Base-by-base conservation (phyloP, 1,139 yeast species). In the Ogataea hybrid region DNA sequence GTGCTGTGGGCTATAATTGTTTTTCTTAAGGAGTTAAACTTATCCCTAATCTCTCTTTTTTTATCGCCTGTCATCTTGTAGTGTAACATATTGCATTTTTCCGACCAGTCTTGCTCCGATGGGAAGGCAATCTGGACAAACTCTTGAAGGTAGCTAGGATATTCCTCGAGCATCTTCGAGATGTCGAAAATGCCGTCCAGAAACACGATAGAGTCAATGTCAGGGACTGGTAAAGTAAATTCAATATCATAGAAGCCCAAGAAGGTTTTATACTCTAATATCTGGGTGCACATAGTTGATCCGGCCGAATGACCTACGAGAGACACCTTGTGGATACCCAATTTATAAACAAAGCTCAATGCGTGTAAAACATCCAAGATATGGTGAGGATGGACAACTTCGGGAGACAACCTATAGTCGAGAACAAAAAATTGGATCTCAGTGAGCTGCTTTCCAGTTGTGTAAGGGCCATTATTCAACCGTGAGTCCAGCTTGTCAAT, bases 261-360 rank as follows among this genome's bases (percentile, higher is more conserved):
- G 5, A 52, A 43, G 1, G 22, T 14, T 15, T 44, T 42, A 41
- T 51, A 59, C 43, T 68, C 66, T 17, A 80, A 50, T 6, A 79
- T 54, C 57, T 86, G 94, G 25, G 84, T 65, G 2, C 77, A 69
- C 35, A 88, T 58, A 3, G 86, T 80, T 1, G 92, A 88, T 0
- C 96, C 96, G 2, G 83, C 95, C 0, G 95, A 84, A 62, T 88
- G 96, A 0, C 96, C 96, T 6, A 78, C 69, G 6, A 80, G 47
- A 45, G 67, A 66, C 14, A 70, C 48, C 15, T 64, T 50, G 0
- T 41, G 42, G 2, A 53, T 40, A 1, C 48, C 49, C 5, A 53
- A 38, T 1, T 39, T 15, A 3, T 57, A 47, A 4, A 79, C 59
- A 3, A 47, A 42, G 9, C 54, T 43, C 9, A 85, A 52, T 0